Evolutionary conservation across 345 rosid species (phyloP).

Genomic region (Angophora floribunda): DNA sequence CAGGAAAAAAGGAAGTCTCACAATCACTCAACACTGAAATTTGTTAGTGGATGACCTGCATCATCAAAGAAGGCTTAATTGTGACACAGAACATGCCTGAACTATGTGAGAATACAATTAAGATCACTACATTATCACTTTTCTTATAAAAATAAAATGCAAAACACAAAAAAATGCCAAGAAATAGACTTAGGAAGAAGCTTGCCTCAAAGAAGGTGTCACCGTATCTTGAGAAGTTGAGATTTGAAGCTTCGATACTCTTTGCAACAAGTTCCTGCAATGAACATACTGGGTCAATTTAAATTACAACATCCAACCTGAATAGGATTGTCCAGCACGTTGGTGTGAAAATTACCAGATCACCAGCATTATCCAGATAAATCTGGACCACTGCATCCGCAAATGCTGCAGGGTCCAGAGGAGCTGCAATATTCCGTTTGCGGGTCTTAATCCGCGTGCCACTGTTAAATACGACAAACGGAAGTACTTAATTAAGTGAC

Average conservation of each 20-base stretch:
- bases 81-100: neutral
- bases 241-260: conserved; percentile 79
- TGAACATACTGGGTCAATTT: neutral
- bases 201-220: conserved; percentile 79
- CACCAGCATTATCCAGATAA: conserved; percentile 94
- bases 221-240: conserved; percentile 91
- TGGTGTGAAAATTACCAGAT: conserved; percentile 50
- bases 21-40: neutral
- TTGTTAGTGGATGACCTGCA: neutral
- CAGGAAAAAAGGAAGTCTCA: neutral
- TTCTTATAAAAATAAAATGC: neutral
- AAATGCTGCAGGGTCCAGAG: conserved; percentile 97
- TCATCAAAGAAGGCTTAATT: neutral
- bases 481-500: neutral
- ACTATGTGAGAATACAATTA: neutral
- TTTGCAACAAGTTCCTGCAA: conserved; percentile 82
- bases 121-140: neutral
- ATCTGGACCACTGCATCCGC: conserved; percentile 98
- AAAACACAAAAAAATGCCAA: neutral
- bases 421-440: conserved; percentile 97
- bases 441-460: conserved; percentile 99
- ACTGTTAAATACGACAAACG: conserved; percentile 18
- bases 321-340: neutral
- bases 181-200: neutral
- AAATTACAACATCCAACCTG: neutral